Evolutionary conservation across 1,284 basidiomycete species (phyloP), one percentile per base, ranked within the genome.

Genomic region (Peniophora sp.): DNA sequence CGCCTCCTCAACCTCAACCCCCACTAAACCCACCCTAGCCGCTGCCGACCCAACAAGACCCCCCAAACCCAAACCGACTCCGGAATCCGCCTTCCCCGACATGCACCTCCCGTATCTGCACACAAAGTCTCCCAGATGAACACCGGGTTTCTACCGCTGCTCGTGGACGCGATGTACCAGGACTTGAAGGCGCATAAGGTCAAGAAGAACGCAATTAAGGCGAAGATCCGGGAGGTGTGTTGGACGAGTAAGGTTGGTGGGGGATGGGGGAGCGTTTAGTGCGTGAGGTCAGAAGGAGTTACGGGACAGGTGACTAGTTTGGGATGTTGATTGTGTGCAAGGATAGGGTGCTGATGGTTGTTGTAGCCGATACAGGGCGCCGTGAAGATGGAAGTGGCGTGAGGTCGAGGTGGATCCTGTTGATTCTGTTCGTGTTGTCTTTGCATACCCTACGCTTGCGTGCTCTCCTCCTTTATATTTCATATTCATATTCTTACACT

Each of bases 201-300:
- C 52, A 89, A 83, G 71, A 92, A 91, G 72, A 85, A 83, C 47
- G 81, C 85, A 3, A 83, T 92, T 47, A 86, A 89, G 65, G 81
- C 80, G 6, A 91, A 91, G 64, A 71, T 92, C 32, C 73, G 77
- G 48, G 86, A 90, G 62, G 74, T 90, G 12, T 74, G 77, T 15
- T 84, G 84, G 66, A 88, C 87, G 61, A 79, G 78, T 57, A 84
- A 78, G n/a, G 59, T 5, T 20, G 18, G 37, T 17, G 37, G 37
- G 37, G n/a, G n/a, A n/a, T 73, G 79, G 50, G 77, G 73, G 67
- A 88, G 78, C 63, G 67, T 81, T 53, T 90, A 88, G 87, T 65
- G 83, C 32, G 72, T 89, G 23, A 84, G 81, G 58, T 61, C 70
- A 3, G 65, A 66, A 27, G 57, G 65, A n/a, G n/a, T n/a, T n/a